phyloP scores from a whole-genome alignment of 345 rosid species.

The Salix purpurea region DNA sequence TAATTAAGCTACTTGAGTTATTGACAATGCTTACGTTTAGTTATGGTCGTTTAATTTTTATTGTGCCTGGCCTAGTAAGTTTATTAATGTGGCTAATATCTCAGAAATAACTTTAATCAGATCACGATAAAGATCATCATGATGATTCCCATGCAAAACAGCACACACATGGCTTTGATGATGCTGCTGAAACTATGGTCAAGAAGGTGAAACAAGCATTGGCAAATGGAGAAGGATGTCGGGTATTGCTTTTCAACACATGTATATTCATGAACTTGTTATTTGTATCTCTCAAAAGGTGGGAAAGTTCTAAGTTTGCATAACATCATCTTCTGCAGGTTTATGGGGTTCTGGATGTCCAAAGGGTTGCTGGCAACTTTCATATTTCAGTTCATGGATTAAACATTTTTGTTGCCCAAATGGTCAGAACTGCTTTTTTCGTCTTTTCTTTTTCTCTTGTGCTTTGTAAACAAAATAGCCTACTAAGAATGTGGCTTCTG shows the following conservation, averaged over 20 bases:
- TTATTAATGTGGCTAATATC: not conserved
- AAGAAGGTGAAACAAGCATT: slow-evolving; percentile 91
- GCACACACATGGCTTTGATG: slow-evolving; percentile 63
- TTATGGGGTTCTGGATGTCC: slow-evolving; percentile 89
- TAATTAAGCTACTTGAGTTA: not conserved
- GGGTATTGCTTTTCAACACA: slow-evolving; percentile 43
- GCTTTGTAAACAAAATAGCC: not conserved
- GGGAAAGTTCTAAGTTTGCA: slow-evolving; percentile 10
- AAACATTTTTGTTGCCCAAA: slow-evolving; percentile 91
- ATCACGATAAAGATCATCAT: slow-evolving; percentile 60
- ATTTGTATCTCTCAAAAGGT: not conserved
- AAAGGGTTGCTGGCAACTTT: slow-evolving; percentile 98
- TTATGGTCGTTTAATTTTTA: not conserved
- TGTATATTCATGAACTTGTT: not conserved
- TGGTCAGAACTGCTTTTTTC: slow-evolving; percentile 43
- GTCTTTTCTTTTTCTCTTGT: not conserved
- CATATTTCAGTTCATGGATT: slow-evolving; percentile 96
- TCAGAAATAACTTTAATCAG: slow-evolving; percentile 26
- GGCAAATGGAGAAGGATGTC: slow-evolving; percentile 86
- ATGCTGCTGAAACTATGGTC: slow-evolving; percentile 74
- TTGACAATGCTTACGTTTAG: not conserved
- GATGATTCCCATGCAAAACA: slow-evolving; percentile 46
- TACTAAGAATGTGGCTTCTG: not conserved
- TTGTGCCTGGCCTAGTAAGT: not conserved
- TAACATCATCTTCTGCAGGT: slow-evolving; percentile 46